Evolutionary conservation across 345 rosid genomes (phyloP).

Genomic region (Heritiera fomes): DNA sequence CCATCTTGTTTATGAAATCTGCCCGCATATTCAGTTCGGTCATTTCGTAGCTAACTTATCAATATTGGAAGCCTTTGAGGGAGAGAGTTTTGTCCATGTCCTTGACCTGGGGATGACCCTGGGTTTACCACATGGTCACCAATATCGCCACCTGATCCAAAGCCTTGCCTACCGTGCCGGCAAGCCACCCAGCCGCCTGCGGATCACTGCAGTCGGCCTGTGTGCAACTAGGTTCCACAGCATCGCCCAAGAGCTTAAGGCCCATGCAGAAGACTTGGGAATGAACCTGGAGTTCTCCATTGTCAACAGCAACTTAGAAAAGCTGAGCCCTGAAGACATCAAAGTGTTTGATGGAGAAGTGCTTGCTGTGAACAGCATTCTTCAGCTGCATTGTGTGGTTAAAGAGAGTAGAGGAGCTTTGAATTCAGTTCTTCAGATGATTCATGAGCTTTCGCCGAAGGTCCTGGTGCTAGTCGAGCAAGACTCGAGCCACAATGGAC

Average conservation of each 20-base stretch:
- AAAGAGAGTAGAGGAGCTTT: constrained; percentile 67
- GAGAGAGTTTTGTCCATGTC: constrained; percentile 66
- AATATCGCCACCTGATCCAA: constrained; percentile 55
- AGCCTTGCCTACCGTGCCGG: constrained; percentile 49
- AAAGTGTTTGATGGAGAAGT: constrained; percentile 43
- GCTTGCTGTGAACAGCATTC: constrained; percentile 56
- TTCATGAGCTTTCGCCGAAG: constrained; percentile 54
- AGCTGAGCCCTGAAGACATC: constrained; percentile 43
- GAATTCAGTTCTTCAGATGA: constrained; percentile 50
- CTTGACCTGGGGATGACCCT: constrained; percentile 72
- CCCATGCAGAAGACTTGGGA: constrained; percentile 39
- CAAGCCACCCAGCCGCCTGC: constrained; percentile 39
- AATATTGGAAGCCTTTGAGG: constrained; percentile 84
- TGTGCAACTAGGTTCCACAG: constrained; percentile 31
- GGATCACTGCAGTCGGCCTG: constrained; percentile 56
- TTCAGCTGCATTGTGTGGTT: constrained; percentile 64
- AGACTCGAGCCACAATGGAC: constrained; percentile 66
- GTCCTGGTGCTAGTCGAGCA: constrained; percentile 57
- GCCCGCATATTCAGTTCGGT: constrained; percentile 60
- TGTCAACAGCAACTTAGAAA: constrained; percentile 54
- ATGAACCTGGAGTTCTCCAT: constrained; percentile 44
- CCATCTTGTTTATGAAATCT: constrained; percentile 54
- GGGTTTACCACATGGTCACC: constrained; percentile 56
- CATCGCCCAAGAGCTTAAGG: constrained; percentile 44
- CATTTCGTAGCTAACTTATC: constrained; percentile 57